phyloP scores from a whole-genome alignment of 2,329 filamentous ascomycete species.

The Aspergillus ibericus region DNA sequence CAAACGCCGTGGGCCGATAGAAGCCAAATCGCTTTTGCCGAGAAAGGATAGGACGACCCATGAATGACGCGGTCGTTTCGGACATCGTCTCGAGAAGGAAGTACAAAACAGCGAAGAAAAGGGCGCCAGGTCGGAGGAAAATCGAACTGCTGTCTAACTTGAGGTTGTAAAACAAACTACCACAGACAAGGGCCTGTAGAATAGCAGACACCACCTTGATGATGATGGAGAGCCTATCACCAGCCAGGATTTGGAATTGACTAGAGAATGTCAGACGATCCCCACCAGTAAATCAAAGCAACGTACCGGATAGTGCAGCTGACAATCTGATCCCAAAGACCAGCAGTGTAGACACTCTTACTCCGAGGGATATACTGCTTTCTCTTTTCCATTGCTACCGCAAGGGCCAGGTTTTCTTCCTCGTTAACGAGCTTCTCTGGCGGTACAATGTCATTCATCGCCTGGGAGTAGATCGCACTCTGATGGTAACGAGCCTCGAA shows the following conservation, averaged over 20 bases:
- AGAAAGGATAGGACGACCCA: constrained; percentile 63
- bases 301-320: constrained; percentile 46
- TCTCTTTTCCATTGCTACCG: constrained; percentile 32
- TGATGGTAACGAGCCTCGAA: constrained; percentile 53
- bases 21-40: constrained; percentile 70
- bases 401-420: constrained; percentile 29
- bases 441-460: constrained; percentile 49
- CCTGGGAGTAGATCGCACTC: constrained; percentile 51
- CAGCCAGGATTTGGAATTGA: constrained; percentile 52
- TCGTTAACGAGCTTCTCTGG: constrained; percentile 32
- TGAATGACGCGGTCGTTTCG: constrained; percentile 61
- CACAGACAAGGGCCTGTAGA: constrained; percentile 43
- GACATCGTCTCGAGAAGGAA: constrained; percentile 60
- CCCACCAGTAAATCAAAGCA: fast-evolving
- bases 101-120: constrained; percentile 63
- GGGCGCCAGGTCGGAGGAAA: constrained; percentile 58
- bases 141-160: constrained; percentile 53
- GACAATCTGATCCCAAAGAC: constrained; percentile 42
- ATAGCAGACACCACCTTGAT: constrained; percentile 48
- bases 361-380: constrained; percentile 33
- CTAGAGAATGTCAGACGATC: constrained; percentile 33
- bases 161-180: constrained; percentile 54
- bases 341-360: constrained; percentile 33
- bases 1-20: constrained; percentile 61
- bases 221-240: constrained; percentile 51